phyloP scores from a whole-genome alignment of 768 basidiomycete genomes.

The Phlegmacium glaucopus region DNA sequence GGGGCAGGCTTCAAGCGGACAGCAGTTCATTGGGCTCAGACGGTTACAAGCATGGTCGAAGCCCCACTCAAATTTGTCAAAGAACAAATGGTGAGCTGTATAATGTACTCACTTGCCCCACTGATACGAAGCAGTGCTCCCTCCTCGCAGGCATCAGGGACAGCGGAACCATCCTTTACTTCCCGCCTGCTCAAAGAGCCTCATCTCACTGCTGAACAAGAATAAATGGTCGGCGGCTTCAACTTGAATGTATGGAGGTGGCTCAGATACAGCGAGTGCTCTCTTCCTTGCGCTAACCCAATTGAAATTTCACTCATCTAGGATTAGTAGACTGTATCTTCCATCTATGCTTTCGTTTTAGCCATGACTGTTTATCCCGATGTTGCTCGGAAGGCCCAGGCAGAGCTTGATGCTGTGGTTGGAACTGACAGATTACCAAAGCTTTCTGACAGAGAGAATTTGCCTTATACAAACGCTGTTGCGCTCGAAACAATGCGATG shows the following conservation, averaged over 20 bases:
- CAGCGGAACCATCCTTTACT: constrained; percentile 33
- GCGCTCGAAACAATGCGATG: too few relatives aligned
- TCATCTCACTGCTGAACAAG: constrained; percentile 25
- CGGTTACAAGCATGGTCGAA: constrained; percentile 41
- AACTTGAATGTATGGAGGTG: constrained; percentile 46
- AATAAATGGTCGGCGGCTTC: constrained; percentile 44
- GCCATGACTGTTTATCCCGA: constrained; percentile 38
- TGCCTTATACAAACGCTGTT: too few relatives aligned
- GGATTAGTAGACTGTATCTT: constrained; percentile 32
- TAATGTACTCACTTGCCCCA: constrained; percentile 1
- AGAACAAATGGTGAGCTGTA: constrained; percentile 34
- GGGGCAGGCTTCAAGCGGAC: constrained; percentile 57
- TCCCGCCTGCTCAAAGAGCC: constrained; percentile 30
- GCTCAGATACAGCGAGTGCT: constrained; percentile 36
- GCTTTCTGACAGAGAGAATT: too few relatives aligned
- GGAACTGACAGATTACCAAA: too few relatives aligned
- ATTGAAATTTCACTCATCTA: not conserved
- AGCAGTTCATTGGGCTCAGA: too few relatives aligned
- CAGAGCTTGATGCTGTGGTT: too few relatives aligned
- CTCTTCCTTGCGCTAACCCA: not conserved
- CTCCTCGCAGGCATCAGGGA: constrained; percentile 20
- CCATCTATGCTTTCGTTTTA: constrained; percentile 36
- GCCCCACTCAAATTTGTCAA: constrained; percentile 43
- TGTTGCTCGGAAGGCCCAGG: too few relatives aligned
- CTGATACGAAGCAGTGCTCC: too few relatives aligned